Evolutionary conservation across 805 yeast genomes (phyloP).

Genomic region (Yueomyces sp.): DNA sequence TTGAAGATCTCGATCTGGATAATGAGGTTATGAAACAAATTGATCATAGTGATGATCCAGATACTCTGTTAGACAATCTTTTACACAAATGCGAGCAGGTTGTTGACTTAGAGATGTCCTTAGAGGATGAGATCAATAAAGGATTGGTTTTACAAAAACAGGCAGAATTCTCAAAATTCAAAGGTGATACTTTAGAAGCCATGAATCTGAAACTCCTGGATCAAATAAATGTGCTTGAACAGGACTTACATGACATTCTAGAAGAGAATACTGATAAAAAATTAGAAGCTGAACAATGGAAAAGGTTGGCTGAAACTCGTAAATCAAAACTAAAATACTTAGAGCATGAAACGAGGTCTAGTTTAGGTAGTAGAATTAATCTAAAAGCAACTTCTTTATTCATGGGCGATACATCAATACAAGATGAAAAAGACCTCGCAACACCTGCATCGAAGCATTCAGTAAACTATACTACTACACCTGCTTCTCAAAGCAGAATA

Average conservation of each 20-base stretch:
- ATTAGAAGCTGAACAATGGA: conserved; percentile 8
- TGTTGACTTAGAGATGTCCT: conserved; percentile 8
- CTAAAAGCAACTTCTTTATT: conserved; percentile 4
- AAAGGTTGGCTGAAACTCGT: conserved; percentile 5
- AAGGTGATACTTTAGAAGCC: conserved; percentile 7
- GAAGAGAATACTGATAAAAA: conserved; percentile 7
- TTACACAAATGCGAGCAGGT: conserved; percentile 15
- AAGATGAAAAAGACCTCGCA: conserved; percentile 1
- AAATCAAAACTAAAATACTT: conserved; percentile 6
- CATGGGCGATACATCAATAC: conserved; percentile 5
- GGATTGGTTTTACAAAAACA: conserved; percentile 4
- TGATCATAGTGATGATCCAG: conserved; percentile 1
- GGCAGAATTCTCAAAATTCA: conserved; percentile 4
- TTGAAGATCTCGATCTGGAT: not conserved
- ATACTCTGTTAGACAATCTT: conserved; percentile 7
- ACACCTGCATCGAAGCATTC: not conserved
- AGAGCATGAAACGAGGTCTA: conserved; percentile 4
- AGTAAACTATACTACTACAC: not conserved
- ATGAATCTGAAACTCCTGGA: conserved; percentile 14
- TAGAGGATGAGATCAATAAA: conserved; percentile 10
- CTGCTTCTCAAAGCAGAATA: not conserved
- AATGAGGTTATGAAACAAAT: conserved; percentile 1
- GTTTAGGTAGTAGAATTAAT: not conserved
- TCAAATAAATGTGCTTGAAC: conserved; percentile 11
- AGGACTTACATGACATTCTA: conserved; percentile 8